Evolutionary conservation across 2,329 filamentous ascomycete genomes (phyloP).

Genomic region (Ceratocystiopsis minuta): DNA sequence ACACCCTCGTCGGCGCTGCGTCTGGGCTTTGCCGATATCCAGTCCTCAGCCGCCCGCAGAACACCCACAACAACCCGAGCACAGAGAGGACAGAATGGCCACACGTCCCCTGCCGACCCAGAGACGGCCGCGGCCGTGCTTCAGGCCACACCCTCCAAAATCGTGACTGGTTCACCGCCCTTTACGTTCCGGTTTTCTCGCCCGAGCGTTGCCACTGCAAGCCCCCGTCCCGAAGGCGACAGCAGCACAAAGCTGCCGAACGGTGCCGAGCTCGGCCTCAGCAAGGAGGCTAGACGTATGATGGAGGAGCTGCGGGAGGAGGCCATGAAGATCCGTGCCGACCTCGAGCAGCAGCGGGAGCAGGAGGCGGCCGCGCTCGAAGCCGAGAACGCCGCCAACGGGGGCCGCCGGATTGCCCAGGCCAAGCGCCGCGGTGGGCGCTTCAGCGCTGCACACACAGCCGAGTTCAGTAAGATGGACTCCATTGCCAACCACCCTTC

Average conservation of each 20-base stretch:
- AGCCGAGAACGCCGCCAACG: conserved; percentile 19
- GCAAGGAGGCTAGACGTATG: conserved; percentile 40
- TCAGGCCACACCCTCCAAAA: background rate
- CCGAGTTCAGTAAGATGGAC: conserved; percentile 93
- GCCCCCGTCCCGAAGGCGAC: background rate
- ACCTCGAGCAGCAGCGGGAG: conserved; percentile 44
- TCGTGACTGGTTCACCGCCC: conserved; percentile 16
- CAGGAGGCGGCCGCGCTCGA: conserved; percentile 29
- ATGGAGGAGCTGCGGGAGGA: conserved; percentile 55
- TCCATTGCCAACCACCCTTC: conserved; percentile 81
- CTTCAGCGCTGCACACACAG: conserved; percentile 73
- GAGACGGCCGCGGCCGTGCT: no score
- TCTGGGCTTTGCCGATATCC: conserved; percentile 66
- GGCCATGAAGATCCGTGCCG: conserved; percentile 50
- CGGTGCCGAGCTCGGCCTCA: conserved; percentile 28
- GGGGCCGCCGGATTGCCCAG: conserved; percentile 52
- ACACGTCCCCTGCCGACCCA: no score
- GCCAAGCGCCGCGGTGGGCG: conserved; percentile 62
- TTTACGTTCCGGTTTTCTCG: conserved; percentile 49
- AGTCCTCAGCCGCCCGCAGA: no score
- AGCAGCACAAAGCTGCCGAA: conserved; percentile 9
- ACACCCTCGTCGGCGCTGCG: conserved; percentile 63
- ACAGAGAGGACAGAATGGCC: no score
- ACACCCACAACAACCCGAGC: no score
- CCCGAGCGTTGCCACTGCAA: conserved; percentile 7